phyloP scores from a whole-genome alignment of 192 early-diverging fungal genomes.

The Entomortierella chlamydospora region DNA sequence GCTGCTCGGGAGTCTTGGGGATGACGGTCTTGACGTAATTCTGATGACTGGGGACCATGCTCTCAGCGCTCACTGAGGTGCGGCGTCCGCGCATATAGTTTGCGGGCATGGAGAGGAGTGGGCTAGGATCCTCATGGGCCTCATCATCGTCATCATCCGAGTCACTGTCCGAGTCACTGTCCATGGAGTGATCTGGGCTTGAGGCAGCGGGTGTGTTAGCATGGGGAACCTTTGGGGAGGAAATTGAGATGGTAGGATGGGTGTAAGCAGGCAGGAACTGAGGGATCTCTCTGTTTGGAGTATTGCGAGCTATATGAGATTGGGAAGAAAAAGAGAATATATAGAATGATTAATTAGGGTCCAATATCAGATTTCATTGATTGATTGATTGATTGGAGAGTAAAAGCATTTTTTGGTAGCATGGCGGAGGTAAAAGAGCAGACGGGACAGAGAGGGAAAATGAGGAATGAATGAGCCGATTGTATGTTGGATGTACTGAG shows the following conservation, averaged over 20 bases:
- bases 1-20: constrained; percentile 89
- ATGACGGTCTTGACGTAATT: constrained; percentile 88
- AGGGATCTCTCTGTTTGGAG: constrained; percentile 57
- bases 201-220: constrained; percentile 40
- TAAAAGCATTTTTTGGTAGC: too few relatives aligned
- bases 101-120: constrained; percentile 68
- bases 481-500: too few relatives aligned
- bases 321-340: too few relatives aligned
- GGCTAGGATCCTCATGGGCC: constrained; percentile 72
- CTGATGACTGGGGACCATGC: constrained; percentile 91
- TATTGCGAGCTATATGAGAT: constrained; percentile 30
- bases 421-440: too few relatives aligned
- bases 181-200: constrained; percentile 52
- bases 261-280: constrained; percentile 57
- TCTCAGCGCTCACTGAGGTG: constrained; percentile 95
- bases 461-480: too few relatives aligned
- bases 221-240: constrained; percentile 34
- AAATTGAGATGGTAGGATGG: constrained; percentile 45
- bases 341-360: too few relatives aligned
- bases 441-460: too few relatives aligned
- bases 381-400: too few relatives aligned
- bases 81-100: constrained; percentile 91
- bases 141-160: constrained; percentile 67
- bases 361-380: too few relatives aligned
- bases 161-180: constrained; percentile 58